These are phyloP conservation scores for Alternaria arbusti DNA, from an alignment of 2,329 filamentous ascomycete species.

Conservation along the genomic window DNA sequence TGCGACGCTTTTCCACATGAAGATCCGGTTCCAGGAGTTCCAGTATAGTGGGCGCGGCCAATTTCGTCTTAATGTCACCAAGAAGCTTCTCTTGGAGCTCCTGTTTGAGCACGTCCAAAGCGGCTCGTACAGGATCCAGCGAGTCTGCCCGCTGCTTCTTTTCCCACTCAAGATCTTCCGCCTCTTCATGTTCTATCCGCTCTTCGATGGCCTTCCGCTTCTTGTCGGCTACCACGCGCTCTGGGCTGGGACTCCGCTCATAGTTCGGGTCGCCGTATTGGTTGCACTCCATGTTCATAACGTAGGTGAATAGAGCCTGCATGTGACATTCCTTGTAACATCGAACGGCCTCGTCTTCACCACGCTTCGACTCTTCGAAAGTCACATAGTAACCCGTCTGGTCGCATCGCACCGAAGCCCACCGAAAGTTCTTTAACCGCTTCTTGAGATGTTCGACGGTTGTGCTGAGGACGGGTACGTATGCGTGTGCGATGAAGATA, in stretches of 20 bases:
- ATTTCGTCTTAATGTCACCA: constrained; percentile 84
- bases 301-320: constrained; percentile 87
- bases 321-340: constrained; percentile 82
- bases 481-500: constrained; percentile 85
- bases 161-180: constrained; percentile 85
- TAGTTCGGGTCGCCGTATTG: constrained; percentile 70
- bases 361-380: constrained; percentile 80
- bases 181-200: constrained; percentile 73
- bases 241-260: constrained; percentile 60
- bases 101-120: constrained; percentile 75
- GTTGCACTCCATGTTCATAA: constrained; percentile 88
- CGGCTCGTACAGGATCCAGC: constrained; percentile 87
- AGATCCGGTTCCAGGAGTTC: constrained; percentile 83
- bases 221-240: constrained; percentile 55
- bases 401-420: constrained; percentile 83
- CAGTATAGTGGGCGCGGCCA: constrained; percentile 81
- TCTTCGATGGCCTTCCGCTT: constrained; percentile 71
- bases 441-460: constrained; percentile 92
- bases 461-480: constrained; percentile 83
- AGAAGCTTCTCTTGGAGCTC: constrained; percentile 88
- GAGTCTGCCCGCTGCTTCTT: constrained; percentile 86
- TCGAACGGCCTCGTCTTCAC: constrained; percentile 79
- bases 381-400: constrained; percentile 87
- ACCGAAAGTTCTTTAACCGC: constrained; percentile 80
- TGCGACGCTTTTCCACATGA: constrained; percentile 78